Evolutionary conservation across 768 basidiomycete genomes (phyloP).

Genomic region (Leccinellum albellum): DNA sequence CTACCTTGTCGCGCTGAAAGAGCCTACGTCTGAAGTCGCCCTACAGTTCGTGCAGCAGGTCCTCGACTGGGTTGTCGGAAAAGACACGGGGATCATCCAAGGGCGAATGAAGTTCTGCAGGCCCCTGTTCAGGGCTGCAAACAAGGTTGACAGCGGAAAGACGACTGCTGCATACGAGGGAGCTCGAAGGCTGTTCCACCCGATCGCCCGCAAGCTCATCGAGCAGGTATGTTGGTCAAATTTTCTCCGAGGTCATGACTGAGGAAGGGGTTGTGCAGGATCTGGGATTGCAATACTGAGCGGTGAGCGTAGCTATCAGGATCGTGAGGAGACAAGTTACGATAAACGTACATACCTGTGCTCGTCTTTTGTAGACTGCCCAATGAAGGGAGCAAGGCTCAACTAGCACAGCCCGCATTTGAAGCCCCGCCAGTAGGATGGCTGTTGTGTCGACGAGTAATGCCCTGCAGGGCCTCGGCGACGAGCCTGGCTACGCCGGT

Average conservation of each 20-base stretch:
- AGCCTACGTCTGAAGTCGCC: conserved; percentile 33
- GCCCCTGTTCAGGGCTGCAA: conserved; percentile 40
- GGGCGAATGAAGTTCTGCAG: conserved; percentile 58
- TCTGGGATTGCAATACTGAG: conserved; percentile 12
- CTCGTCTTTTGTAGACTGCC: neutral
- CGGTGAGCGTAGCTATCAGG: neutral
- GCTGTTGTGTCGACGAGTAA: neutral
- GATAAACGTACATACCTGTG: neutral
- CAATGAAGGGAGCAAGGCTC: neutral
- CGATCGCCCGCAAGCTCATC: conserved; percentile 48
- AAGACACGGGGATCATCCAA: conserved; percentile 39
- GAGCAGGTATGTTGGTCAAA: conserved; percentile 37
- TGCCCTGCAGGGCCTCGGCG: no score
- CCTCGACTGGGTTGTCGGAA: conserved; percentile 45
- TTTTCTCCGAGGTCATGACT: neutral
- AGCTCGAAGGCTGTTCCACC: conserved; percentile 42
- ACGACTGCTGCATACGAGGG: conserved; percentile 35
- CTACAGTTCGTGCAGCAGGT: conserved; percentile 32
- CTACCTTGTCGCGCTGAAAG: conserved; percentile 47
- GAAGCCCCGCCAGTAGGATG: neutral
- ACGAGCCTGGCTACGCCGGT: neutral
- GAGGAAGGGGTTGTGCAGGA: conserved; percentile 17
- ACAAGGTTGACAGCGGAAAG: conserved; percentile 34
- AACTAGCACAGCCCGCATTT: neutral
- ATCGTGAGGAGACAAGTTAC: neutral